Evolutionary conservation across 441 rosid species (phyloP), one percentile per base, ranked within the genome.

Genomic region (Isatis lusitanica): DNA sequence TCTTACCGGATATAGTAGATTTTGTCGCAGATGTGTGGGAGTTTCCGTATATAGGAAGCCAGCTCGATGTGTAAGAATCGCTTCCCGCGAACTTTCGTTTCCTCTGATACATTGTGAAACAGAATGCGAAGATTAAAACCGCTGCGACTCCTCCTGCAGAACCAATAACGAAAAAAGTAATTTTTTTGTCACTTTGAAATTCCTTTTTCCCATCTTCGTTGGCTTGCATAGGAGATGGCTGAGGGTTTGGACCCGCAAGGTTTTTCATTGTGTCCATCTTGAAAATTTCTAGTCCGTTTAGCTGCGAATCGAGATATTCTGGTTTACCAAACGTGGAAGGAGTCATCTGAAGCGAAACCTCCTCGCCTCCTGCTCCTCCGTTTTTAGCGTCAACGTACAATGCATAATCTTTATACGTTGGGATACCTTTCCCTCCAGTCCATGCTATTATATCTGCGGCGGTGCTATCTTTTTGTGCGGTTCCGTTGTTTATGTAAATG

Each of bases 261-360:
- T 78, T 86, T 35, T 62, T 64, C 30, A 50, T 70, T 10, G 82
- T 60, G 12, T 76, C 84, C 52, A 79, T 72, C 81, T 88, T 88
- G 68, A 86, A 88, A 65, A 88, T 74, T 78, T 88, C 90, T 10
- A 88, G 43, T 6, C 92, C 92, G 36, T 86, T 88, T 26, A 88
- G 84, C 47, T 84, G 55, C 0, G 83, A 47, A 15, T 86, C 89
- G 3, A 59, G 61, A 65, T 42, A 82, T 16, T 83, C 84, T 0
- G 88, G 83, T 5, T 74, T 66, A 51, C 44, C 56, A 9, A 71
- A 53, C 10, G 63, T 40, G 0, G 83, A 74, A 9, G 93, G 93
- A 9, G 77, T 80, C 79, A 86, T 67, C 51, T 79, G 79, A 60
- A 88, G 74, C 13, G 79, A 74, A 21, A 88, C 60, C 16, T 85